phyloP scores from a whole-genome alignment of 2,329 filamentous ascomycete species.

The Diaporthe capsici region DNA sequence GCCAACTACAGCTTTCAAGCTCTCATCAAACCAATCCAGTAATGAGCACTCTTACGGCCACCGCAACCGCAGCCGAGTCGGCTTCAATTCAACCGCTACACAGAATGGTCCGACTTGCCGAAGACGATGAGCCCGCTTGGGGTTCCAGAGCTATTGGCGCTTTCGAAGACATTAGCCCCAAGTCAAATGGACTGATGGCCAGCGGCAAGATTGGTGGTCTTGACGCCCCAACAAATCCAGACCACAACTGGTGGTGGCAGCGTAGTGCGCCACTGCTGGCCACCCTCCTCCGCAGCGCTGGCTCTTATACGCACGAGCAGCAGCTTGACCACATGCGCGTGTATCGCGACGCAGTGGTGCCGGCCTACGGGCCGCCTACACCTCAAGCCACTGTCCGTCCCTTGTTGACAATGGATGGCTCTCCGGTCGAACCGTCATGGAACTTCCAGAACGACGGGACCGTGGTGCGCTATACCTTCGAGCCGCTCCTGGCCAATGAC shows the following conservation, averaged over 20 bases:
- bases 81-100: background rate
- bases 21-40: background rate
- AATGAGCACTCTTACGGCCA: conserved; percentile 8
- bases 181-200: background rate
- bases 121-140: conserved; percentile 20
- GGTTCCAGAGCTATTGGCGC: background rate
- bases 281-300: conserved; percentile 28
- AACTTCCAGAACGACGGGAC: conserved; percentile 33
- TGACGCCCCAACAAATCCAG: conserved; percentile 19
- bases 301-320: conserved; percentile 35
- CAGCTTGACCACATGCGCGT: conserved; percentile 34
- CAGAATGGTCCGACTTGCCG: conserved; percentile 20
- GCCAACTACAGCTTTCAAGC: background rate
- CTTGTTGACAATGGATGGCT: conserved; percentile 38
- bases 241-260: conserved; percentile 36
- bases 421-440: conserved; percentile 40
- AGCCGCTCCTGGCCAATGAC: conserved; percentile 33
- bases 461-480: conserved; percentile 34
- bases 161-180: background rate
- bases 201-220: conserved; percentile 4
- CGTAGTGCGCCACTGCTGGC: conserved; percentile 32
- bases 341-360: conserved; percentile 37
- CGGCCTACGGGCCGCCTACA: conserved; percentile 35
- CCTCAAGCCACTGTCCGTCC: background rate
- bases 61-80: background rate